Base-by-base conservation (phyloP, 306 rosid genomes). In the Amphicarpaea edgeworthii region DNA sequence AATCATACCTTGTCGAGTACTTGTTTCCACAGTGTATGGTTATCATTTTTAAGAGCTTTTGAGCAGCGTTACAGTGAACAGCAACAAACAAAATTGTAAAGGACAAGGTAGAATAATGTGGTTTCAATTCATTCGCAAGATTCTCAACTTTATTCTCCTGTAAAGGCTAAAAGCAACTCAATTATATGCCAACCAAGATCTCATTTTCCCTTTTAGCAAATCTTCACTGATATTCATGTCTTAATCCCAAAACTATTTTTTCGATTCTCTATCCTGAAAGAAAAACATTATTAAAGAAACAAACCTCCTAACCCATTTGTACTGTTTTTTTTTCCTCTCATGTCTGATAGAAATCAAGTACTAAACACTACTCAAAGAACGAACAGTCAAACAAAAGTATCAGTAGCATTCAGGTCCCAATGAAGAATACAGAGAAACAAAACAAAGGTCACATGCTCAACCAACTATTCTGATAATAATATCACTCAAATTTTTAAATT, bases 61-160 rank as follows among this genome's bases (percentile, higher is more conserved):
- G 12, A 70, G 49, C 61, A 72, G 73, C 50, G 12, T 46, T 51
- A 37, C 55, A 76, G 61, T 65, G 26, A 67, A 77, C 49, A 76
- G 70, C 54, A 15, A 83, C 45, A 66, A 68, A 81, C 69, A 84
- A 73, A 55, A 42, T 74, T 62, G 71, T 7, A 60, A 70, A 55
- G 64, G 60, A 65, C 38, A 42, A 50, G 20, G 41, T 49, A 83
- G 54, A 75, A 87, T 67, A 70, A 60, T 76, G 43, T 21, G 79
- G 75, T 81, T 61, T 68, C 71, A 76, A 66, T 61, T 68, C 73
- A 76, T 74, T 60, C 20, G 15, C 14, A 53, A 37, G 84, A 83
- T 85, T 77, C 78, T 78, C 68, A 61, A 45, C 85, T 80, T 79
- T 80, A 71, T 87, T 79, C 81, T 37, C 34, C 80, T 49, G 24